These are phyloP conservation scores for Fragaria nilgerrensis DNA, from an alignment of 306 rosid genomes.

Conservation along the genomic window DNA sequence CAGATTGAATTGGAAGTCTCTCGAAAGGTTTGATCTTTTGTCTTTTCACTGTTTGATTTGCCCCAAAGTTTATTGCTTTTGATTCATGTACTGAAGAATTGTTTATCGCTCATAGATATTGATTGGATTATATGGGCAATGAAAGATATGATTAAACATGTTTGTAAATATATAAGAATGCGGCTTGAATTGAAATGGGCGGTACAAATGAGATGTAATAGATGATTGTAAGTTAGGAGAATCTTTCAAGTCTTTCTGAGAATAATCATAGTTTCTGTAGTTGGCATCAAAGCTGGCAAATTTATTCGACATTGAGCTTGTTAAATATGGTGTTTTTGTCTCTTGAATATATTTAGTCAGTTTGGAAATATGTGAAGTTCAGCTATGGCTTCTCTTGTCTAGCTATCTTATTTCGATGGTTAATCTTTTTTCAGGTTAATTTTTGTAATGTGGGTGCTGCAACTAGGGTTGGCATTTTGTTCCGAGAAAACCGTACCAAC, in stretches of 20 bases:
- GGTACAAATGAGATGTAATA: too few relatives aligned
- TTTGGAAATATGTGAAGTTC: background rate
- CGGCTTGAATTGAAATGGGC: too few relatives aligned
- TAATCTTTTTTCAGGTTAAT: background rate
- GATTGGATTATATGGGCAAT: background rate
- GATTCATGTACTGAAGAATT: too few relatives aligned
- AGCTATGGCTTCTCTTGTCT: background rate
- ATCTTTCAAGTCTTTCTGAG: background rate
- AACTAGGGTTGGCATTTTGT: too few relatives aligned
- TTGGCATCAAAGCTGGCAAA: background rate
- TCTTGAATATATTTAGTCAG: background rate
- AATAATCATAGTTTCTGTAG: background rate
- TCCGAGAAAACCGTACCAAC: too few relatives aligned
- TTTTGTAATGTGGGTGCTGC: background rate
- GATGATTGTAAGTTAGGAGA: background rate
- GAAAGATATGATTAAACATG: background rate
- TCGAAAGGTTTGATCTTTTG: too few relatives aligned
- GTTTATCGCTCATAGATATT: background rate
- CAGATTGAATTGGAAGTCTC: too few relatives aligned
- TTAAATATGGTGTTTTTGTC: background rate
- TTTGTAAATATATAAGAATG: too few relatives aligned
- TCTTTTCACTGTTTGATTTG: too few relatives aligned
- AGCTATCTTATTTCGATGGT: background rate
- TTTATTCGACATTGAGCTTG: background rate
- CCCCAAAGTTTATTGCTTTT: too few relatives aligned